Conservation (phyloP, 1,284 basidiomycete genomes). For the Microbotryum scabiosae region DNA sequence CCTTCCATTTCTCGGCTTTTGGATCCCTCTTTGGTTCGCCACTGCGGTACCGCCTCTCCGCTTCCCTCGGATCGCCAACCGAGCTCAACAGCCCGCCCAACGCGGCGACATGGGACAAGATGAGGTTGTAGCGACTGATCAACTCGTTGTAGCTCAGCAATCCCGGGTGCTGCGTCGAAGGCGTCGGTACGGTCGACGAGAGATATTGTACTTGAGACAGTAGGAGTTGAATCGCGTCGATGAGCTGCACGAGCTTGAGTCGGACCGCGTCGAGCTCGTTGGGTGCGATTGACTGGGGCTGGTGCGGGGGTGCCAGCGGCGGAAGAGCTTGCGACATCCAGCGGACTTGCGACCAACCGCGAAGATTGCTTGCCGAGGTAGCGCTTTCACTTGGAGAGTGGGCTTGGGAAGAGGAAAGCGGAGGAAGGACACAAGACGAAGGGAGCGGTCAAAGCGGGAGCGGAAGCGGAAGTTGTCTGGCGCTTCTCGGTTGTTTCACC, state of each 20-base stretch:
- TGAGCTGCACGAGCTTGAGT: slow-evolving; percentile 24
- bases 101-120: slow-evolving; percentile 15
- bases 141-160: slow-evolving; percentile 18
- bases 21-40: slow-evolving; percentile 3
- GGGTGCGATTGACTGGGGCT: too few relatives aligned
- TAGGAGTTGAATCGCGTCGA: slow-evolving; percentile 17
- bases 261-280: slow-evolving; percentile 23
- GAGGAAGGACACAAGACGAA: background rate
- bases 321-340: too few relatives aligned
- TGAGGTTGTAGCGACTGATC: slow-evolving; percentile 16
- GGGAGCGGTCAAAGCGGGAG: background rate
- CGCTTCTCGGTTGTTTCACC: background rate
- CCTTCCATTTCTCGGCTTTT: slow-evolving; percentile 23
- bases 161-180: slow-evolving; percentile 9
- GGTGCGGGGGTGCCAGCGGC: too few relatives aligned
- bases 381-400: background rate
- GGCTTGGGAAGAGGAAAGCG: too few relatives aligned
- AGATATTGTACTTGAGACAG: slow-evolving; percentile 17
- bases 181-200: slow-evolving; percentile 5
- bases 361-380: background rate
- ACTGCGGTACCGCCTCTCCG: background rate
- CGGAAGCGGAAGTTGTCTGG: too few relatives aligned
- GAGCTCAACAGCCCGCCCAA: slow-evolving; percentile 9
- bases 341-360: too few relatives aligned
- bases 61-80: slow-evolving; percentile 5